Base-by-base conservation (phyloP, 2,329 filamentous ascomycete species). In the Metarhizium anisopliae region DNA sequence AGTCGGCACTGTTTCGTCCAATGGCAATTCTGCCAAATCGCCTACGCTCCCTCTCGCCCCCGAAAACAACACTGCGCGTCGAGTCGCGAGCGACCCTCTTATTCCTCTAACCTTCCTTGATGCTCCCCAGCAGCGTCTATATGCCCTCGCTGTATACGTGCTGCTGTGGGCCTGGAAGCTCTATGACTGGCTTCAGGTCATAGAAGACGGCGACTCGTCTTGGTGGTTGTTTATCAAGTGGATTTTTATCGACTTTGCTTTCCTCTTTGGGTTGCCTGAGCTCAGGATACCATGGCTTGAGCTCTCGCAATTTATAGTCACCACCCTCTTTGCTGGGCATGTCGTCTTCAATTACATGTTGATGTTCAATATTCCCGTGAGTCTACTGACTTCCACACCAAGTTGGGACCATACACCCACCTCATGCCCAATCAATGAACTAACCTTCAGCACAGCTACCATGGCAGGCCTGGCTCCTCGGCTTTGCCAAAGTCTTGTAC, bases 261-360 rank as follows among this genome's bases (percentile, higher is more conserved):
- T 92, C 69, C 77, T 97, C 60, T 96, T 95, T 69, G 89, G 89
- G 7, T 74, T 99, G 54, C 93, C 95, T 18, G 82, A 88, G 62
- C 72, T 99, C 64, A 84, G 89, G 68, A 96, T 99, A 79, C 94
- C 94, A 57, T 99, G 94, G 95, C 78, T 99, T 57, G 91, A 97
- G 75, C 90, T 93, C 76, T 90, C 89, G 47, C 88, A 89, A 65
- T 80, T 82, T 40, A 85, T 85, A 1, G 87, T 89, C 54, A 80
- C 87, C 47, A 75, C 81, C 36, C 73, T 92, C 25, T 95, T 94
- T 66, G 70, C 88, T 50, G 62, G 79, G 3, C 91, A 96, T 69
- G 80, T 86, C 2, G 67, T 87, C 2, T 70, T 89, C 53, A 90
- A 96, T 74, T 87, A 85, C 63, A 85, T 95, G 76, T 74, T 96